Percentiles rank a stretch among this genome's conserved stretches.
Evolutionary conservation across 208 protist species (phyloP).

Genomic region (Phytomonas sp.): DNA sequence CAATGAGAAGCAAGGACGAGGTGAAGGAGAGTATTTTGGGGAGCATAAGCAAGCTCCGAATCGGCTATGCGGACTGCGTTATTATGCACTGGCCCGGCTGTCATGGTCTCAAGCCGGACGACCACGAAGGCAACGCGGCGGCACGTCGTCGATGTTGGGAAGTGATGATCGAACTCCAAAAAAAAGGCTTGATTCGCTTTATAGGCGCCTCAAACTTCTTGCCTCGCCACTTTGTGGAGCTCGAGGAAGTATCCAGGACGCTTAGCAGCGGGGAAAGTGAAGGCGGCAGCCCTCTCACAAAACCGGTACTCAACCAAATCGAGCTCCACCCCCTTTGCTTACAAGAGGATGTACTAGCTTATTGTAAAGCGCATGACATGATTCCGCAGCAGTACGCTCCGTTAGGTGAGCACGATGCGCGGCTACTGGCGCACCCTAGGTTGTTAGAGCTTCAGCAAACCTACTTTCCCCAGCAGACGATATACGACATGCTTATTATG

Average conservation of each 20-base stretch:
- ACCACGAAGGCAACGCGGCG: slow-evolving; percentile 32
- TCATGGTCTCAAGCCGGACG: slow-evolving; percentile 34
- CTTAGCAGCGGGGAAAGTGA: neutral
- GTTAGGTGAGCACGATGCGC: slow-evolving; percentile 39
- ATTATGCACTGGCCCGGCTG: slow-evolving; percentile 84
- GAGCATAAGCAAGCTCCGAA: slow-evolving; percentile 49
- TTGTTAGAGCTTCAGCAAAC: slow-evolving; percentile 28
- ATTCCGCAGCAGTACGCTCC: slow-evolving; percentile 82
- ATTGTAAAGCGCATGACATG: slow-evolving; percentile 43
- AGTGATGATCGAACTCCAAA: slow-evolving; percentile 47
- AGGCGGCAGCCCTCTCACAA: neutral
- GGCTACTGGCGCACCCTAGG: slow-evolving; percentile 37
- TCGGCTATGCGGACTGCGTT: slow-evolving; percentile 65
- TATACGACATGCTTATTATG: slow-evolving; percentile 54
- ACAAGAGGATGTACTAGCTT: slow-evolving; percentile 46
- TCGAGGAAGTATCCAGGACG: neutral
- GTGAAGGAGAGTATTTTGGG: slow-evolving; percentile 36
- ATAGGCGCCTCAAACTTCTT: slow-evolving; percentile 84
- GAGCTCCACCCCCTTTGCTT: slow-evolving; percentile 82
- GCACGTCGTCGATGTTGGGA: slow-evolving; percentile 60
- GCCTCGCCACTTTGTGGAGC: slow-evolving; percentile 44
- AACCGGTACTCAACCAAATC: slow-evolving; percentile 68
- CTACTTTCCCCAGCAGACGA: slow-evolving; percentile 31
- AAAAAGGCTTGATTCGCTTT: slow-evolving; percentile 34
- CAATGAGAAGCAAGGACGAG: slow-evolving; percentile 26